Percentiles rank a stretch among this genome's conserved stretches.
Evolutionary conservation across 1,139 yeast genomes (phyloP).

Genomic region (Insectozyma bohioensis): DNA sequence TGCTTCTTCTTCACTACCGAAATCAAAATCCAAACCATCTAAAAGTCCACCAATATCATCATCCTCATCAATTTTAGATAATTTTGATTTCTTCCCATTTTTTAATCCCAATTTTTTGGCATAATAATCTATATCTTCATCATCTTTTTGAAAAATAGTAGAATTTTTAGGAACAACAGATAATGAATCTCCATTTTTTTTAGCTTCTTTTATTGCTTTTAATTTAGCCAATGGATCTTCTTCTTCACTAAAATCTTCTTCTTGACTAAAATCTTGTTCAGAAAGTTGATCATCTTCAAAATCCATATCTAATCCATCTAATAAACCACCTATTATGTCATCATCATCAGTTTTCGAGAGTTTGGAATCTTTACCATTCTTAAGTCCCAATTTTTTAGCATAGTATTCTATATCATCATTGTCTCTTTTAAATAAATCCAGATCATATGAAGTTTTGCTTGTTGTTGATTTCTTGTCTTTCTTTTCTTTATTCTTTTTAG

Average conservation of each 20-base stretch:
- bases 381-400: conserved; percentile 77
- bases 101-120: conserved; percentile 80
- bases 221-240: conserved; percentile 11
- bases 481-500: conserved; percentile 3
- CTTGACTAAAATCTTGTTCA: too few species aligned
- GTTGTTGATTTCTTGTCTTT: conserved; percentile 7
- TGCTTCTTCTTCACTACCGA: conserved; percentile 20
- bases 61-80: conserved; percentile 54
- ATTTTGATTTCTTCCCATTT: conserved; percentile 41
- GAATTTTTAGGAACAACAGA: too few species aligned
- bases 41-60: conserved; percentile 72
- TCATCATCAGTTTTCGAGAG: conserved; percentile 55
- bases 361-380: conserved; percentile 44
- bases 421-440: conserved; percentile 49
- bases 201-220: conserved; percentile 15
- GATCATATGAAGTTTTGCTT: too few species aligned
- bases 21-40: conserved; percentile 74
- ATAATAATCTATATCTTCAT: conserved; percentile 77
- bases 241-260: conserved; percentile 13
- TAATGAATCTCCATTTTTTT: conserved; percentile 3
- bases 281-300: conserved; percentile 22
- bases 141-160: conserved; percentile 54
- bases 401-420: conserved; percentile 80
- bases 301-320: conserved; percentile 75
- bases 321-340: conserved; percentile 68